A percentile compares a stretch with the other conserved stretches of the same genome.
phyloP scores from a whole-genome alignment of 768 basidiomycete genomes.

The Daedaleopsis sinensis region DNA sequence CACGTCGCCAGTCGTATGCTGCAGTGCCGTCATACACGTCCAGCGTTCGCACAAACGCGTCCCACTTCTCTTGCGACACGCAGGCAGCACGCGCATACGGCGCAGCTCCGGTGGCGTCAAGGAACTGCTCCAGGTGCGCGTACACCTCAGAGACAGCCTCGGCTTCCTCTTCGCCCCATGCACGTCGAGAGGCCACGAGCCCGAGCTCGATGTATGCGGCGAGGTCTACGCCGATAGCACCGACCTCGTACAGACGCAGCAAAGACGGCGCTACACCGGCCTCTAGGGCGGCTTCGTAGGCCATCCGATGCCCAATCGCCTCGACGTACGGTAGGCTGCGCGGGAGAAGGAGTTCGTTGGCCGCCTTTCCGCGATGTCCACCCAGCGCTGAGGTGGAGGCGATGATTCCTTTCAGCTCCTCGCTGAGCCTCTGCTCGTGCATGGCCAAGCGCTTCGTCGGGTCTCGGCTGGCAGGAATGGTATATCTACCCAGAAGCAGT shows the following conservation, averaged over 20 bases:
- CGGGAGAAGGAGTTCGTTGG: conserved; percentile 46
- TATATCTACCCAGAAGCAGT: too few relatives aligned
- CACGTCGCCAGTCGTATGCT: neutral
- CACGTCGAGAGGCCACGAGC: conserved; percentile 49
- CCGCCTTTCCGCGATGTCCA: conserved; percentile 52
- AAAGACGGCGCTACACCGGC: conserved; percentile 29
- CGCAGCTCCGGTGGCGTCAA: conserved; percentile 28
- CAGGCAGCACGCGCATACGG: conserved; percentile 32
- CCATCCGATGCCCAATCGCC: conserved; percentile 37
- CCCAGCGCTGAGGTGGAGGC: too few relatives aligned
- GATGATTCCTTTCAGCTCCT: too few relatives aligned
- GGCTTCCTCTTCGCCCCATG: conserved; percentile 38
- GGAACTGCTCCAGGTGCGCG: conserved; percentile 18
- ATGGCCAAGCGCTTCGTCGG: conserved; percentile 56
- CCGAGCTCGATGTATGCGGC: conserved; percentile 40
- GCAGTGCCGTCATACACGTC: conserved; percentile 24
- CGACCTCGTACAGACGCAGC: conserved; percentile 31
- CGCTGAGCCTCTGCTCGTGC: conserved; percentile 45
- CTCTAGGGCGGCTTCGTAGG: conserved; percentile 37
- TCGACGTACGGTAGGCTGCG: conserved; percentile 26
- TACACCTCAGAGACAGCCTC: conserved; percentile 27
- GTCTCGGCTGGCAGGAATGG: too few relatives aligned
- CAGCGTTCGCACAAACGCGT: conserved; percentile 26
- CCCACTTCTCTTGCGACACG: conserved; percentile 32
- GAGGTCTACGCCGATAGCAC: conserved; percentile 30